Percentiles rank a stretch among this genome's conserved stretches.
phyloP scores from a whole-genome alignment of 805 yeast genomes.

The Zygoascus biomembranicola region DNA sequence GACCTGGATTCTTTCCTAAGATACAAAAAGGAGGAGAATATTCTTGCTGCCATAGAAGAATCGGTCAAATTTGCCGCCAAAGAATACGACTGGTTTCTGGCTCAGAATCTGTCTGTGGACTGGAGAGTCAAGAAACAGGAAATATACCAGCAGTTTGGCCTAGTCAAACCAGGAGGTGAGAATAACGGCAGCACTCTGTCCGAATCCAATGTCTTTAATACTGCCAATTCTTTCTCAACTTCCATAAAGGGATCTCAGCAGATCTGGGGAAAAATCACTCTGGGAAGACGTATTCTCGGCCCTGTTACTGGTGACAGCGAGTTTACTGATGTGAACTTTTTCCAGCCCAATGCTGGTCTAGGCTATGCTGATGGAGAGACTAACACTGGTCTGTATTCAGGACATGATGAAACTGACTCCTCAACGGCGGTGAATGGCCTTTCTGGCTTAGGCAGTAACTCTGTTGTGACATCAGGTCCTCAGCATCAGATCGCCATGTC shows the following conservation, averaged over 20 bases:
- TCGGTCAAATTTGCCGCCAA: slow-evolving; percentile 62
- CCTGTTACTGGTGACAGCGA: slow-evolving; percentile 23
- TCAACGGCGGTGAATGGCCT: not conserved
- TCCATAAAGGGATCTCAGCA: not conserved
- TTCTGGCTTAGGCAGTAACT: not conserved
- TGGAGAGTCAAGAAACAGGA: slow-evolving; percentile 77
- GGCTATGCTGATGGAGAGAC: not conserved
- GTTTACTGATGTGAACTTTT: slow-evolving; percentile 24
- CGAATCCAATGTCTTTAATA: slow-evolving; percentile 24
- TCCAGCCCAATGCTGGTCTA: slow-evolving; percentile 6
- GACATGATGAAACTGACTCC: not conserved
- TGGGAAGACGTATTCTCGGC: slow-evolving; percentile 31
- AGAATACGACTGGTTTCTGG: slow-evolving; percentile 75
- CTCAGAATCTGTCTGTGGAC: slow-evolving; percentile 64
- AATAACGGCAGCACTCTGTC: slow-evolving; percentile 25
- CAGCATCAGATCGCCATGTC: not conserved
- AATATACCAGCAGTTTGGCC: slow-evolving; percentile 64
- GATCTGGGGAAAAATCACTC: slow-evolving; percentile 27
- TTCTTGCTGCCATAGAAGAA: slow-evolving; percentile 74
- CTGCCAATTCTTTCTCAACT: not conserved
- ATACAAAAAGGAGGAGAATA: slow-evolving; percentile 72
- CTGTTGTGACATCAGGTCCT: not conserved
- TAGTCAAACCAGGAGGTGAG: slow-evolving; percentile 25
- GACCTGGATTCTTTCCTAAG: slow-evolving; percentile 47
- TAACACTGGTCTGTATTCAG: not conserved